Evolutionary conservation across 1,284 basidiomycete species (phyloP).

Genomic region (Ceraceosorus guamensis): DNA sequence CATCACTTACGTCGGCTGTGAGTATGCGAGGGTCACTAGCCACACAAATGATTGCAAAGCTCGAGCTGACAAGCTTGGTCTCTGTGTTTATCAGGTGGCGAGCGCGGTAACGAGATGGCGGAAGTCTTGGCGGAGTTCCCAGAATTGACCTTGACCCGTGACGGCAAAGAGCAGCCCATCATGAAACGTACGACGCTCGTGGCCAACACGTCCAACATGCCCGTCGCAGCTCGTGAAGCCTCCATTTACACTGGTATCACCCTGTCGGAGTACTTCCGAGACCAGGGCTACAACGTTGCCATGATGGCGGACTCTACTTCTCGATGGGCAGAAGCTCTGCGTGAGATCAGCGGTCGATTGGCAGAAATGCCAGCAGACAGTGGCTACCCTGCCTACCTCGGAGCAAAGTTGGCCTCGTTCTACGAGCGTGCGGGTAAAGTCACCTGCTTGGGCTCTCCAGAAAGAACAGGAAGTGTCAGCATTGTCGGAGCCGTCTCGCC

Average conservation of each 20-base stretch:
- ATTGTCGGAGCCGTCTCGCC: conserved; percentile 98
- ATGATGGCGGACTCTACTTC: conserved; percentile 99
- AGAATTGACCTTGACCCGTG: conserved; percentile 80
- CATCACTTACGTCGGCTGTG: conserved; percentile 97
- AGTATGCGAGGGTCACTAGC: neutral
- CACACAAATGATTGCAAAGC: neutral
- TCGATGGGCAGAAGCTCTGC: conserved; percentile 97
- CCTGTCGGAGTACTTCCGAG: conserved; percentile 97
- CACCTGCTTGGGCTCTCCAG: conserved; percentile 80
- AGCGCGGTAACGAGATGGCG: conserved; percentile 73
- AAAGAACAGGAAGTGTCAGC: conserved; percentile 83
- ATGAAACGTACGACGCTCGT: conserved; percentile 99
- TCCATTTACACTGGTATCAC: conserved; percentile 99
- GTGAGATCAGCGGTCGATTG: conserved; percentile 97
- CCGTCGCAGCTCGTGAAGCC: conserved; percentile 96
- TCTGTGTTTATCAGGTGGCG: conserved; percentile 26
- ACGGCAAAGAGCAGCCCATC: conserved; percentile 91
- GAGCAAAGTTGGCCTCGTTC: conserved; percentile 92
- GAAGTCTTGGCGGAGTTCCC: conserved; percentile 97
- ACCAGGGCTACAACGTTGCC: conserved; percentile 92
- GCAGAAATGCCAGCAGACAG: conserved; percentile 99
- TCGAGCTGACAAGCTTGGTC: neutral
- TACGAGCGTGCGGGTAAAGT: conserved; percentile 99
- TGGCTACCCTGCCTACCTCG: conserved; percentile 86
- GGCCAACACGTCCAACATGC: conserved; percentile 99